phyloP scores from a whole-genome alignment of 176 grass and related monocot species.

The Guadua angustifolia region DNA sequence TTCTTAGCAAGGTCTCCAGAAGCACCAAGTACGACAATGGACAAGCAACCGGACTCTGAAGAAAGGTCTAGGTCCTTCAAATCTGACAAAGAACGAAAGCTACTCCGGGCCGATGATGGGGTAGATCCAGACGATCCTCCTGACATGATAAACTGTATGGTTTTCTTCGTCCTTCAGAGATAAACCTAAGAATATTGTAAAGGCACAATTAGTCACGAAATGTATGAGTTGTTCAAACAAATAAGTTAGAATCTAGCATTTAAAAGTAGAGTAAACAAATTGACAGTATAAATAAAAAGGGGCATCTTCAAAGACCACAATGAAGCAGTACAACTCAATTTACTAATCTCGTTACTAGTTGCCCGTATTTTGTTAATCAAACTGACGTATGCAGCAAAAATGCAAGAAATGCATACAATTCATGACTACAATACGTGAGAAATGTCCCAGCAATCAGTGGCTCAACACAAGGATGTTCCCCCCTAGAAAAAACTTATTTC shows the following conservation, averaged over 20 bases:
- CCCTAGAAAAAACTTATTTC: neutral
- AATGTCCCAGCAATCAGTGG: neutral
- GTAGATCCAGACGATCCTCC: conserved; percentile 48
- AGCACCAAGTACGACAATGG: conserved; percentile 93
- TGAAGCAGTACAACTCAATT: neutral
- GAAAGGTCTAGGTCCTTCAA: conserved; percentile 56
- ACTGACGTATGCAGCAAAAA: neutral
- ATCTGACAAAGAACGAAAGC: conserved; percentile 54
- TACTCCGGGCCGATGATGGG: conserved; percentile 53
- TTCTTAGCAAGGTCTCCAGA: conserved; percentile 96
- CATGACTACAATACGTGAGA: neutral
- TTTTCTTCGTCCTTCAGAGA: conserved; percentile 34
- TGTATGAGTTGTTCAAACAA: neutral
- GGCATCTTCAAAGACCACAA: neutral
- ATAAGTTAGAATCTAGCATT: neutral
- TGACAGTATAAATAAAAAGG: neutral
- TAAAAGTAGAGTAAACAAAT: neutral
- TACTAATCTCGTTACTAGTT: neutral
- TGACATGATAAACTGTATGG: conserved; percentile 52
- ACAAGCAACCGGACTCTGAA: conserved; percentile 68
- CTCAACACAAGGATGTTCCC: neutral
- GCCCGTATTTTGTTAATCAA: neutral
- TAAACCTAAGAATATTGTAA: conserved; percentile 34
- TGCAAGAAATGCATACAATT: neutral
- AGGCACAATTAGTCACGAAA: conserved; percentile 13